phyloP scores from a whole-genome alignment of 208 protist species.

The Blastocrithidia nonstop region DNA sequence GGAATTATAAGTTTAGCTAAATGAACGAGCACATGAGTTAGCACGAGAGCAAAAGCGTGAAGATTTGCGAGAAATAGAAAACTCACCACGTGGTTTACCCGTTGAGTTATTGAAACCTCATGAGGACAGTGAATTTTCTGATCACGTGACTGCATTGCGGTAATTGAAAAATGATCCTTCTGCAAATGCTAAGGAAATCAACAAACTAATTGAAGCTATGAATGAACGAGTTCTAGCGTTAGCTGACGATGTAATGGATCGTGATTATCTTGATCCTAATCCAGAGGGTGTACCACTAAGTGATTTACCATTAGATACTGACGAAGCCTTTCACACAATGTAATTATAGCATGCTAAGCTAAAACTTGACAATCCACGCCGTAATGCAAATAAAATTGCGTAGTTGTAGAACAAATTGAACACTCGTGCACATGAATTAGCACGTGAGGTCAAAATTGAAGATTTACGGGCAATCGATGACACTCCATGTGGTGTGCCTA shows the following conservation, averaged over 20 bases:
- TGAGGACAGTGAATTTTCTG: no score
- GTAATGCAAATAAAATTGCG: constrained; percentile 17
- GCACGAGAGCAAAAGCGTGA: no score
- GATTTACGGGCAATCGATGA: constrained; percentile 34
- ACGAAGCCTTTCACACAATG: constrained; percentile 28
- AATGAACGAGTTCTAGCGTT: constrained; percentile 23
- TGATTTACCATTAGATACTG: constrained; percentile 38
- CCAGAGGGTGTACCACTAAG: constrained; percentile 42
- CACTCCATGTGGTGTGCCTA: constrained; percentile 46
- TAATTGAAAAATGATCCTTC: no score
- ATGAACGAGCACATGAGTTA: no score
- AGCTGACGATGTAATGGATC: constrained; percentile 26
- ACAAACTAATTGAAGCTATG: constrained; percentile 16
- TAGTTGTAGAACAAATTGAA: constrained; percentile 28
- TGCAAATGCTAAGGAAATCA: constrained; percentile 25
- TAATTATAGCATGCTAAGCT: constrained; percentile 35
- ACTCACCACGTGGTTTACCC: no score
- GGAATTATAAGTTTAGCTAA: constrained; percentile 19
- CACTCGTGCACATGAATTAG: constrained; percentile 32
- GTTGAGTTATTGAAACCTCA: no score
- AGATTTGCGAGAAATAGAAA: no score
- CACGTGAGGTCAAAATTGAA: constrained; percentile 31
- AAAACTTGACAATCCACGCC: constrained; percentile 46
- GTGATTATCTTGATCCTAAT: constrained; percentile 13
- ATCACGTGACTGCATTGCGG: no score